phyloP scores from a whole-genome alignment of 345 rosid genomes.

The Mallotus nudiflorus region DNA sequence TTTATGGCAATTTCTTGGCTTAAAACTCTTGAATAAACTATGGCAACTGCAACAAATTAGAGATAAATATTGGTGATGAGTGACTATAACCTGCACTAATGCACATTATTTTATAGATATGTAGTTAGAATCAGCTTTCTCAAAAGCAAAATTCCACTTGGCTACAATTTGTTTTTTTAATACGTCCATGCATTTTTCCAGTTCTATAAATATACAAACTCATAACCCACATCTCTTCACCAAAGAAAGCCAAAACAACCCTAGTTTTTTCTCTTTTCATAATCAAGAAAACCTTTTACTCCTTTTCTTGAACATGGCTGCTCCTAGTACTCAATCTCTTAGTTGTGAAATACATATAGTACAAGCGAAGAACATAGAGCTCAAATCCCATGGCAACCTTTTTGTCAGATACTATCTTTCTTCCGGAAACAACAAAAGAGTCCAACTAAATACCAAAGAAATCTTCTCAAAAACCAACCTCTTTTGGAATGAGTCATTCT shows the following conservation, averaged over 20 bases:
- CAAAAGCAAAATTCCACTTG: conserved; percentile 7
- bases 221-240: conserved; percentile 7
- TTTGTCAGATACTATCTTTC: conserved; percentile 71
- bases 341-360: conserved; percentile 56
- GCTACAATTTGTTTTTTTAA: not conserved
- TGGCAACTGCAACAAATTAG: not conserved
- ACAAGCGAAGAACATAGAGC: conserved; percentile 64
- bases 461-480: conserved; percentile 40
- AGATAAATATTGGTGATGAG: conserved; percentile 25
- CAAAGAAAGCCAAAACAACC: not conserved
- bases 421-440: conserved; percentile 48
- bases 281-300: not conserved
- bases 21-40: too few species aligned
- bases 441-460: conserved; percentile 53
- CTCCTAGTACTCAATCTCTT: conserved; percentile 35
- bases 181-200: not conserved
- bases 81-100: not conserved
- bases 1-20: conserved; percentile 9
- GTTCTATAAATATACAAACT: not conserved
- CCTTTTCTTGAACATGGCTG: conserved; percentile 34
- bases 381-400: conserved; percentile 38
- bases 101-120: not conserved
- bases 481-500: conserved; percentile 61
- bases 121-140: conserved; percentile 12
- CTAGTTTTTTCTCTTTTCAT: not conserved